Evolutionary conservation across 768 basidiomycete genomes (phyloP), one percentile per base, ranked within the genome.

Genomic region (Podaxis sp.): DNA sequence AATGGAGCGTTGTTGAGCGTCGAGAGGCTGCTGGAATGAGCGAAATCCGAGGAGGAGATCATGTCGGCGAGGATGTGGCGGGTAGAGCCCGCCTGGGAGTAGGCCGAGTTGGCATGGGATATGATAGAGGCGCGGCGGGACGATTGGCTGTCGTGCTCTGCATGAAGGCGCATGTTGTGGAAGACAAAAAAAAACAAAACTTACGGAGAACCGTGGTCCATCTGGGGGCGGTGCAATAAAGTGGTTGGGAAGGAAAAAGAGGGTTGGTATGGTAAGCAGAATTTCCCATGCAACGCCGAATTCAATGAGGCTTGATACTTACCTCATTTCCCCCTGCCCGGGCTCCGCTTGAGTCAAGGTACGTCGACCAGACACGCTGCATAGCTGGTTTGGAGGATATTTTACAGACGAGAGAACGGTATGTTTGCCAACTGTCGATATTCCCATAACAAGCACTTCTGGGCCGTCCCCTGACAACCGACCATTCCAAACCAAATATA

Each of bases 281-380:
- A 68, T 65, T 61, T 68, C 70, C 72, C 64, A 67, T 63, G 54
- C 64, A 59, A 13, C 63, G 65, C 52, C 58, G 61, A 58, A 57
- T 64, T 33, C 26, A 64, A 60, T 51, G 22, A 59, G 15, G 2
- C 30, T 8, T 9, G 12, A 40, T 22, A 28, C 60, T 44, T 13
- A 62, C 61, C 30, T 48, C 52, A 17, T 64, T 19, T 26, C 51
- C 65, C 54, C 36, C 68, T 53, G 26, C 46, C 30, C 60, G 61
- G 68, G 57, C 64, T 52, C 44, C 57, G 55, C 52, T 67, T 61
- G 61, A 22, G 68, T 79, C 78, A 17, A 84, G 78, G 68, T 85
- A 85, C 9, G 78, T 79, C 30, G 82, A 83, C 83, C 84, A 84
- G 57, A 82, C 74, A 28, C 81, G 77, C 66, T 84, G 79, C 82